Conservation (phyloP, 768 basidiomycete species). For the Psilocybe sp. region DNA sequence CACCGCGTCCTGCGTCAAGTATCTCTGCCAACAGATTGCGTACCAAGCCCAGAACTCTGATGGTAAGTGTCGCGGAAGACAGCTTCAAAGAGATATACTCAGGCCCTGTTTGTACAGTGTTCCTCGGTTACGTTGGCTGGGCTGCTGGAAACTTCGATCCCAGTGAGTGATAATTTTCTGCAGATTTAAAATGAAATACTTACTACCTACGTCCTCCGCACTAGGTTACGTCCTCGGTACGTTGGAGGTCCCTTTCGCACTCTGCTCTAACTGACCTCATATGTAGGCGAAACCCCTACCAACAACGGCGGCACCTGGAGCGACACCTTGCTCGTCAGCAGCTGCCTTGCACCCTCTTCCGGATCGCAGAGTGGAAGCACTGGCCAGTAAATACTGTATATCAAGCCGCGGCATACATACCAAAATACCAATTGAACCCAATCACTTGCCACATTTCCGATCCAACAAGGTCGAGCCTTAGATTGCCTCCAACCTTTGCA, state of each 20-base stretch:
- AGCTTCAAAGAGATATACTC: neutral
- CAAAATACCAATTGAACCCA: neutral
- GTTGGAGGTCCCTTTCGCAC: neutral
- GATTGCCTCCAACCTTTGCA: too few species aligned
- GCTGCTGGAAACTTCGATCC: slow-evolving; percentile 51
- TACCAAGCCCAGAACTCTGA: slow-evolving; percentile 48
- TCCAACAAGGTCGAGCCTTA: too few species aligned
- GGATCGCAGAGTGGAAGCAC: slow-evolving; percentile 24
- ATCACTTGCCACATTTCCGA: too few species aligned
- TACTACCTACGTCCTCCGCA: neutral
- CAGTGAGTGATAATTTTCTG: slow-evolving; percentile 9
- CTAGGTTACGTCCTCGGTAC: slow-evolving; percentile 32
- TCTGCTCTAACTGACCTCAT: neutral
- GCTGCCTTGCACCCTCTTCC: slow-evolving; percentile 27
- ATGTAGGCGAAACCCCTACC: slow-evolving; percentile 26
- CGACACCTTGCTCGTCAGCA: slow-evolving; percentile 38
- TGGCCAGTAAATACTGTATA: slow-evolving; percentile 1
- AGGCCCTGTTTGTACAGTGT: slow-evolving; percentile 24
- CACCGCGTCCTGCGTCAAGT: slow-evolving; percentile 43
- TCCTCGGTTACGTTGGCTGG: slow-evolving; percentile 58
- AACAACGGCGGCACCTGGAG: slow-evolving; percentile 32
- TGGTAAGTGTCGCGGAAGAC: slow-evolving; percentile 26
- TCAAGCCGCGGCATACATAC: neutral
- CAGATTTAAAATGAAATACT: neutral
- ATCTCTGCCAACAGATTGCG: slow-evolving; percentile 42